Conservation (phyloP, 805 yeast genomes). For the Deakozyma indianensis region DNA sequence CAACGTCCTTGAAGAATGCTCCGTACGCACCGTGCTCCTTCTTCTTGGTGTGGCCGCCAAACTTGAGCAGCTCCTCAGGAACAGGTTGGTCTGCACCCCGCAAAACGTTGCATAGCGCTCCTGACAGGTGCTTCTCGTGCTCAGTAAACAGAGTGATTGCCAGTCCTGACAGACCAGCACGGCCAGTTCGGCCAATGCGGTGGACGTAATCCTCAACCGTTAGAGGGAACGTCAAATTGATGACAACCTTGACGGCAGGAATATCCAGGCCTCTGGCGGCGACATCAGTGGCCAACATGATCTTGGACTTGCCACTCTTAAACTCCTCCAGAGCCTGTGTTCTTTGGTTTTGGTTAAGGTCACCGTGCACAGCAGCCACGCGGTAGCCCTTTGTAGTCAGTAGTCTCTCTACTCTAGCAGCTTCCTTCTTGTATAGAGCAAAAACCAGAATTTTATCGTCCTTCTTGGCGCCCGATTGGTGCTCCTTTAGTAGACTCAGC, state of each 20-base stretch:
- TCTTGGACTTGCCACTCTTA: constrained; percentile 60
- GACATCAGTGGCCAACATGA: constrained; percentile 92
- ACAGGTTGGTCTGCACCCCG: constrained; percentile 91
- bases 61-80: constrained; percentile 86
- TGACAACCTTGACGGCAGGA: constrained; percentile 91
- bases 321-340: constrained; percentile 74
- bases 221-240: constrained; percentile 89
- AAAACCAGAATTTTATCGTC: constrained; percentile 81
- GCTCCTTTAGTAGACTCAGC: constrained; percentile 55
- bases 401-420: constrained; percentile 72
- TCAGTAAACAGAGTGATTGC: constrained; percentile 95
- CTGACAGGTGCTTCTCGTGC: constrained; percentile 90
- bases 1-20: constrained; percentile 90
- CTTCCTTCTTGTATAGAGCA: constrained; percentile 94
- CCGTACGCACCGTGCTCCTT: constrained; percentile 97
- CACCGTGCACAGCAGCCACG: constrained; percentile 95
- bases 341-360: constrained; percentile 82
- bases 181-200: constrained; percentile 94
- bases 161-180: constrained; percentile 91
- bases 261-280: constrained; percentile 97
- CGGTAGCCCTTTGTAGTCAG: constrained; percentile 58
- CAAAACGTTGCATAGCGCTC: constrained; percentile 82
- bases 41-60: constrained; percentile 96
- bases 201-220: constrained; percentile 96
- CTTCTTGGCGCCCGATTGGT: constrained; percentile 47